A percentile compares a stretch with the other conserved stretches of the same genome.
phyloP scores from a whole-genome alignment of 2,329 filamentous ascomycete genomes.

The Zalaria sp. region DNA sequence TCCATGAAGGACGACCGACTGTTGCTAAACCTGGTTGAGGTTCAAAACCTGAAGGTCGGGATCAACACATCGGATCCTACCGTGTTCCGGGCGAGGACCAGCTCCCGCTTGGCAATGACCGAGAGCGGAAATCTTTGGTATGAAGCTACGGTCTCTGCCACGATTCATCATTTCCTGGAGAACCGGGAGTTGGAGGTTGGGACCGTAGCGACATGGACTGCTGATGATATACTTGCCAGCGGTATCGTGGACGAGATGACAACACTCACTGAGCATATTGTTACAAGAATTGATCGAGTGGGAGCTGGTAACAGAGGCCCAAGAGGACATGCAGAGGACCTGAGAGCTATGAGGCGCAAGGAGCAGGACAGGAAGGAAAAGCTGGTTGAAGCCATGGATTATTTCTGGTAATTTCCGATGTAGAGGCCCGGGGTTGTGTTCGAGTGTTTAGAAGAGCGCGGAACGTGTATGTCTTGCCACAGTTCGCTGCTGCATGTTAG shows the following conservation, averaged over 20 bases:
- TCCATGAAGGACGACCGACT: neutral
- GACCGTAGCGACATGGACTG: slow-evolving; percentile 4
- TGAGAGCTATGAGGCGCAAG: neutral
- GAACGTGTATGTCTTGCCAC: too few species aligned
- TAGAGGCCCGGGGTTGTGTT: too few species aligned
- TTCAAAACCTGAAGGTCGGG: slow-evolving; percentile 3
- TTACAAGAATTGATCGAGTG: slow-evolving; percentile 10
- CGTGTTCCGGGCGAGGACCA: slow-evolving; percentile 1
- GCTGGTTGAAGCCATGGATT: neutral
- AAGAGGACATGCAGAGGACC: neutral
- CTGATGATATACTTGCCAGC: slow-evolving; percentile 2
- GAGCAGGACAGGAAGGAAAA: neutral
- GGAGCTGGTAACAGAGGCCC: slow-evolving; percentile 9
- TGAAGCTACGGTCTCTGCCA: slow-evolving; percentile 6
- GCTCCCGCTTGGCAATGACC: neutral
- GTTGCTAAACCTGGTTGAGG: slow-evolving; percentile 1
- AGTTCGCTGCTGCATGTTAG: too few species aligned
- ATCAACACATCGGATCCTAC: slow-evolving; percentile 2
- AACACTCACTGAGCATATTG: slow-evolving; percentile 4
- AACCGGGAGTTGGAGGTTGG: slow-evolving; percentile 2
- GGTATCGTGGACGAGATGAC: slow-evolving; percentile 2
- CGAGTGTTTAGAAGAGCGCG: too few species aligned
- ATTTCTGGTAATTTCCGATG: neutral
- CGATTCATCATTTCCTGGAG: slow-evolving; percentile 4
- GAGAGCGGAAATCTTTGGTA: slow-evolving; percentile 9